Percentiles rank a stretch among this genome's conserved stretches.
phyloP scores from a whole-genome alignment of 169 alveolate genomes.

The Plasmodium inui region DNA sequence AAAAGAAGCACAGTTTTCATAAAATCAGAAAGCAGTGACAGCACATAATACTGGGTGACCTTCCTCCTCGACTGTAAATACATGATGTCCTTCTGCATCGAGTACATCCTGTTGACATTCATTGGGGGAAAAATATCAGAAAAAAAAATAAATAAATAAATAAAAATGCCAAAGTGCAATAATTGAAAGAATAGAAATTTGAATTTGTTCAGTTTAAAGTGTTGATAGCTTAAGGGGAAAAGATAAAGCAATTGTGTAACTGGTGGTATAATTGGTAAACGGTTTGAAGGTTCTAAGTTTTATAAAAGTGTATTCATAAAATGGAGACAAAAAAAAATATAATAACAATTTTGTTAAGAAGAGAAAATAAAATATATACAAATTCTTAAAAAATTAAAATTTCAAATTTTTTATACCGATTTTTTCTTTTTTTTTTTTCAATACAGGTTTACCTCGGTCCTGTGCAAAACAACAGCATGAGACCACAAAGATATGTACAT shows the following conservation, averaged over 20 bases:
- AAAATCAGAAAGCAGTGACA: conserved; percentile 49
- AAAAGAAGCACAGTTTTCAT: conserved; percentile 24
- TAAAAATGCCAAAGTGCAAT: neutral
- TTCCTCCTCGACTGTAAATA: conserved; percentile 16
- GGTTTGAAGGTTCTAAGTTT: neutral
- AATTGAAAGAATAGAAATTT: conserved; percentile 5
- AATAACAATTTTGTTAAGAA: neutral
- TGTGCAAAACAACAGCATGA: neutral
- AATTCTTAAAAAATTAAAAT: neutral
- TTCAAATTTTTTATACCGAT: neutral
- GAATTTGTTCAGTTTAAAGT: neutral
- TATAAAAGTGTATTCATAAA: neutral
- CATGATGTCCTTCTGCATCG: conserved; percentile 4
- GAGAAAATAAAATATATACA: neutral
- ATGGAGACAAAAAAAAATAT: neutral
- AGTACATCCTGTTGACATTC: conserved; percentile 9
- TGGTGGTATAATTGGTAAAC: conserved; percentile 1
- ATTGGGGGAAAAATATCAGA: neutral
- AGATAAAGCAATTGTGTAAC: neutral
- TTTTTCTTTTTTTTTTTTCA: conserved; percentile 6
- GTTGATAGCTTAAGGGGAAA: neutral
- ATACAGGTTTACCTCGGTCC: neutral
- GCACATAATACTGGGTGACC: conserved; percentile 9
- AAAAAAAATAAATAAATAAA: neutral
- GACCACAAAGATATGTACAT: conserved; percentile 5